phyloP scores from a whole-genome alignment of 805 yeast species.

The Phaffomyces opuntiae region DNA sequence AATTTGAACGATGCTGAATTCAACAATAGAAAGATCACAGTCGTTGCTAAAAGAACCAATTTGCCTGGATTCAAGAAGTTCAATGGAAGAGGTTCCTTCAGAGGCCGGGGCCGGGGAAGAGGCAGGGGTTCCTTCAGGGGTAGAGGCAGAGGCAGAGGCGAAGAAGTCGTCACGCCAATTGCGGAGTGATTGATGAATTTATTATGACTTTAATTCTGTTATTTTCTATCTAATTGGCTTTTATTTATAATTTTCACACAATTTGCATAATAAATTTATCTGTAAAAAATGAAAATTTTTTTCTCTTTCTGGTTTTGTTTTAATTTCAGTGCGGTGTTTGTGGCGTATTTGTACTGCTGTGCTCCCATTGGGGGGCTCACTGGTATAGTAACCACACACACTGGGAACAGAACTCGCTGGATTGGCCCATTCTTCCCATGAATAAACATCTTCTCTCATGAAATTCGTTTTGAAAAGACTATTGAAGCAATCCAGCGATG shows the following conservation, averaged over 20 bases:
- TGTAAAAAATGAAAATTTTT: too few species aligned
- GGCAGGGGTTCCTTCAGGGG: not conserved
- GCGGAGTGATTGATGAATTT: not conserved
- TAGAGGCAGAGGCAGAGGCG: conserved; percentile 13
- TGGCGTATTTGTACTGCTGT: too few species aligned
- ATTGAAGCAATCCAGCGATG: conserved; percentile 10
- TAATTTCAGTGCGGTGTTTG: too few species aligned
- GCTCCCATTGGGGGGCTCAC: too few species aligned
- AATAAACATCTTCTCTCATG: not conserved
- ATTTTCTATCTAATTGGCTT: too few species aligned
- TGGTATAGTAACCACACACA: too few species aligned
- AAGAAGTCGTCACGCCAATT: not conserved
- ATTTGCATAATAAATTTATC: too few species aligned
- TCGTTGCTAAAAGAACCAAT: conserved; percentile 47
- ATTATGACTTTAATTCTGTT: too few species aligned
- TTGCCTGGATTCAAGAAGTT: conserved; percentile 34
- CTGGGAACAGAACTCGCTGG: not conserved
- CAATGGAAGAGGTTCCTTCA: conserved; percentile 15
- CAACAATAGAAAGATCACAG: conserved; percentile 40
- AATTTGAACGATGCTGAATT: conserved; percentile 35
- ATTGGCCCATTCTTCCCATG: too few species aligned
- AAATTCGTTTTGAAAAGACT: conserved; percentile 19
- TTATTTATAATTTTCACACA: too few species aligned
- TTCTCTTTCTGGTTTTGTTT: too few species aligned
- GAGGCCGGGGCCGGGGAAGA: conserved; percentile 20